Evolutionary conservation across 1,284 basidiomycete genomes (phyloP), one percentile per base, ranked within the genome.

Genomic region (Rhodotorula mucilaginosa): DNA sequence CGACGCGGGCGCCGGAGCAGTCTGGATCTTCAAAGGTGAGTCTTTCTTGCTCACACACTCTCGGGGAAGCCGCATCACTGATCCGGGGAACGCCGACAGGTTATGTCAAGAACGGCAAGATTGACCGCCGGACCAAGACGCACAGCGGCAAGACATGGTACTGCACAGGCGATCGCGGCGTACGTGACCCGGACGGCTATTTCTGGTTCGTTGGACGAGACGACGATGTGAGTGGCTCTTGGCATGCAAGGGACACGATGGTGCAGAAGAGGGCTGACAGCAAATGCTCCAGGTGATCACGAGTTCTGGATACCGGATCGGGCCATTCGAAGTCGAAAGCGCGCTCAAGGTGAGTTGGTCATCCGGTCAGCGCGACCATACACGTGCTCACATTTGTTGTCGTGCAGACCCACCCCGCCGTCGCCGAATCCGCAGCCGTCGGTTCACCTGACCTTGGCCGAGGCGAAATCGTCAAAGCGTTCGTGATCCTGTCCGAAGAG

Each of bases 11-110:
- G 73, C 58, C 5, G 75, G 75, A 1, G 13, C 31, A 1, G 39
- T 49, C 16, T 76, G 68, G 67, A 76, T 76, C 64, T 74, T 76
- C 69, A 76, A 76, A 51, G 75, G 74, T 71, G 48, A 47, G 70
- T 31, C 13, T 46, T 23, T 52, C 13, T 49, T 51, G n/a, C 16
- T 16, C 39, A 29, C 23, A 13, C 39, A 44, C 39, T 44, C 39
- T 44, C 39, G 1, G 1, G 39, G 10, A 44, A 44, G 39, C 39
- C 39, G 39, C 39, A 12, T 44, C 12, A 44, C 39, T 44, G 10
- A 44, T 44, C 39, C 39, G 10, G 39, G 39, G 39, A 19, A 51
- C 29, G 23, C 3, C 10, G 3, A 3, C 56, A 73, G 74, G 74
- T 5, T 76, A 76, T 60, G 31, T 74, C 61, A 74, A 76, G 65